Evolutionary conservation across 2,329 filamentous ascomycete genomes (phyloP).

Genomic region (Beauveria scarabaeidicola): DNA sequence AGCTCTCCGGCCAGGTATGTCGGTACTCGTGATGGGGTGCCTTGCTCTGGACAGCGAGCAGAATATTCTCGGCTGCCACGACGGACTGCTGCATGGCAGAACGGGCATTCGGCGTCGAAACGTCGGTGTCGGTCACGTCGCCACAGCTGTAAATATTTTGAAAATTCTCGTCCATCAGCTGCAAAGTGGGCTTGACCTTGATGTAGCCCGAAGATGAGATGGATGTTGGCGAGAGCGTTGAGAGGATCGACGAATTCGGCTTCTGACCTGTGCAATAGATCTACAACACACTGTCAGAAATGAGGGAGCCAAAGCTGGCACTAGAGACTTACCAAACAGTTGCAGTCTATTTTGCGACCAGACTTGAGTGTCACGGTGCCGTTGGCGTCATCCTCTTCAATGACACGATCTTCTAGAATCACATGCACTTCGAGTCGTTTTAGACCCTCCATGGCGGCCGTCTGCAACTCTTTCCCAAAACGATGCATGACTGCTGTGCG

Average conservation of each 20-base stretch:
- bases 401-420: constrained; percentile 41
- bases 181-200: constrained; percentile 46
- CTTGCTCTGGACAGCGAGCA: constrained; percentile 35
- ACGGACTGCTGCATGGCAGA: constrained; percentile 45
- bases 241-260: constrained; percentile 44
- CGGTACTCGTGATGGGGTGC: constrained; percentile 30
- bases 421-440: constrained; percentile 39
- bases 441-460: constrained; percentile 32
- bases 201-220: constrained; percentile 42
- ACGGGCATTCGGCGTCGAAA: constrained; percentile 43
- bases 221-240: constrained; percentile 30
- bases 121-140: constrained; percentile 48
- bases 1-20: constrained; percentile 37
- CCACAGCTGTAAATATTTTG: constrained; percentile 54
- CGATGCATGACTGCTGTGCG: constrained; percentile 42
- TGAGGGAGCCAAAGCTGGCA: not conserved
- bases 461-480: constrained; percentile 37
- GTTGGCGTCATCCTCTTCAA: constrained; percentile 26
- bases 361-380: constrained; percentile 36
- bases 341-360: constrained; percentile 36
- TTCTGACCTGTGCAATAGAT: constrained; percentile 51
- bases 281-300: constrained; percentile 7
- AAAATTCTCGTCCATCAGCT: constrained; percentile 39
- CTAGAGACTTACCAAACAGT: constrained; percentile 36
- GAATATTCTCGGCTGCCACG: constrained; percentile 46